Base-by-base conservation (phyloP, 1,284 basidiomycete genomes). In the Kwoniella shivajii region DNA sequence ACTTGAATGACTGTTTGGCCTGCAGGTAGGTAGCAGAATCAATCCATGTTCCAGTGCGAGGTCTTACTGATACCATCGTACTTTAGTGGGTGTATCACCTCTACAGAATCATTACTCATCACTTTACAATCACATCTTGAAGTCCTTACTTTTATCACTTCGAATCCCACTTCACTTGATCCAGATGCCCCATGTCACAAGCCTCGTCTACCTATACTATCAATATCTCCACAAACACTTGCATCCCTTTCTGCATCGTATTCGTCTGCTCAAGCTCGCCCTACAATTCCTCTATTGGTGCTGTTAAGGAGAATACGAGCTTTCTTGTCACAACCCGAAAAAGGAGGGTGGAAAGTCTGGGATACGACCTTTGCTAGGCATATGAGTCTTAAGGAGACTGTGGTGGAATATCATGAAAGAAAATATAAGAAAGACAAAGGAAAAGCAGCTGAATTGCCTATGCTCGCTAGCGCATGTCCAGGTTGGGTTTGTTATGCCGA, bases 401-500 rank as follows among this genome's bases (percentile, higher is more conserved):
- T 85, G 5, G 80, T 80, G 27, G 96, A 99, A 78, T 97, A 91
- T 73, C 69, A 83, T 54, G 89, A 93, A 71, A 84, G 92, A 1
- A 67, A 68, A 67, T 53, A 71, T 71, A 43, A 69, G 67, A 68
- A 67, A 48, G 64, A 61, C 3, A 66, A 66, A 49, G 68, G 65
- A 9, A 72, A 72, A 46, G 58, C 50, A 22, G 31, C 37, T 20
- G 69, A 67, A 43, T 76, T 97, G 30, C 95, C 96, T 0, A 92
- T 99, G 86, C 82, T 99, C 20, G 88, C 93, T 3, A 93, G 91
- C 64, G 92, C 95, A 11, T 99, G 96, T 79, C 96, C 96, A 0
- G 96, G 96, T 24, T 99, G 96, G 96, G 89, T 99, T 54, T 99
- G 95, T 76, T 99, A 98, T 72, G 95, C 94, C 16, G 96, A 99